These are phyloP conservation scores for Russula ochroleuca DNA, from an alignment of 768 basidiomycete species.

Conservation along the genomic window DNA sequence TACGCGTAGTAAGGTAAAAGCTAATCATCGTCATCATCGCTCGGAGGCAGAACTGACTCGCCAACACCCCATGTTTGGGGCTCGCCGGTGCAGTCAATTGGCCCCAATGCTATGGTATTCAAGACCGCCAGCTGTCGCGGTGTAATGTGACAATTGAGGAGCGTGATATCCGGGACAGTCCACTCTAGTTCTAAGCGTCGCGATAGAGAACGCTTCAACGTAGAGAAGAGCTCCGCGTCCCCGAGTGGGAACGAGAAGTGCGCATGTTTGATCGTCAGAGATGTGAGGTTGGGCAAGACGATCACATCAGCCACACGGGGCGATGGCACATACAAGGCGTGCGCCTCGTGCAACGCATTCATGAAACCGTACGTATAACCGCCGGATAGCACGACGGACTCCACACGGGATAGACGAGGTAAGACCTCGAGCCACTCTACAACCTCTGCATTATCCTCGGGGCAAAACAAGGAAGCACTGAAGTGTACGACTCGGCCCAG, in stretches of 20 bases:
- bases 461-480: neutral
- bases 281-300: conserved; percentile 5
- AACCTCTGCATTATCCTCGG: neutral
- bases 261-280: conserved; percentile 8
- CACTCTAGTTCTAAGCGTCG: conserved; percentile 2
- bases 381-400: conserved; percentile 6
- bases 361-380: conserved; percentile 9
- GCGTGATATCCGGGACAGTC: neutral
- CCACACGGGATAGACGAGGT: conserved; percentile 8
- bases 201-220: conserved; percentile 11
- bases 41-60: neutral
- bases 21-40: conserved; percentile 11
- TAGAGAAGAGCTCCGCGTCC: conserved; percentile 14
- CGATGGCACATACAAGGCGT: neutral
- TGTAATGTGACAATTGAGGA: conserved; percentile 17
- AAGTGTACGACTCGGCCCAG: conserved; percentile 3
- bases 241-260: conserved; percentile 25
- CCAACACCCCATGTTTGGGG: conserved; percentile 21
- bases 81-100: conserved; percentile 7
- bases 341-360: conserved; percentile 11
- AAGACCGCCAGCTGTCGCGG: conserved; percentile 13
- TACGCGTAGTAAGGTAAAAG: neutral
- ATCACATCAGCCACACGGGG: neutral
- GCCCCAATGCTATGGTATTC: neutral
- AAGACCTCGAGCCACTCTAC: conserved; percentile 17